Evolutionary conservation across 1,284 basidiomycete species (phyloP).

Genomic region (Malassezia caprae): DNA sequence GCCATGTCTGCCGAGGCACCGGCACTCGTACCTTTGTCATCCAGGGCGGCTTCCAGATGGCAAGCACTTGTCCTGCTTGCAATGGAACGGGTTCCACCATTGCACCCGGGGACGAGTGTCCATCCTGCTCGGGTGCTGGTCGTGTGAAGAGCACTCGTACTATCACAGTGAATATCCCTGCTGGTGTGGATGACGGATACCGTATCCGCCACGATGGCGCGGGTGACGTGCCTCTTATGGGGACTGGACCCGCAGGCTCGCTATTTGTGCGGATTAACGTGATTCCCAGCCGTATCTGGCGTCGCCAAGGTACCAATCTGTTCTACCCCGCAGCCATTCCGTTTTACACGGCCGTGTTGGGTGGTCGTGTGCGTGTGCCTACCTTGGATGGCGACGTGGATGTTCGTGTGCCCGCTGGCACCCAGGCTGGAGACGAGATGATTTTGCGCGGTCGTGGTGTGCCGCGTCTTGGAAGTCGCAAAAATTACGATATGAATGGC

Average conservation of each 20-base stretch:
- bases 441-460: conserved; percentile 83
- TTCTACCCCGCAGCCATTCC: conserved; percentile 86
- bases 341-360: conserved; percentile 79
- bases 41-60: conserved; percentile 93
- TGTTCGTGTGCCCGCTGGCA: conserved; percentile 81
- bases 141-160: conserved; percentile 70
- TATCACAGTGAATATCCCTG: conserved; percentile 65
- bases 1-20: conserved; percentile 70
- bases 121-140: conserved; percentile 73
- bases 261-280: conserved; percentile 80
- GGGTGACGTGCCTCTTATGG: conserved; percentile 72
- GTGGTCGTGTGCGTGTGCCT: conserved; percentile 81
- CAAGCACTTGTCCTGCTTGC: conserved; percentile 77
- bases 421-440: conserved; percentile 94
- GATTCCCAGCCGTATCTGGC: conserved; percentile 69
- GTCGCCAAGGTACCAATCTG: conserved; percentile 81
- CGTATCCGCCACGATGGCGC: conserved; percentile 70
- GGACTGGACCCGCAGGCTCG: conserved; percentile 64
- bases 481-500: conserved; percentile 50
- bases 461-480: conserved; percentile 54
- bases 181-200: conserved; percentile 94
- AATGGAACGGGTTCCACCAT: conserved; percentile 72
- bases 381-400: conserved; percentile 94
- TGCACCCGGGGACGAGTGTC: conserved; percentile 69
- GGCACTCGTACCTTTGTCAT: conserved; percentile 84